Conservation (phyloP, 495 filamentous ascomycete genomes). For the Penicillium psychrofluorescens region DNA sequence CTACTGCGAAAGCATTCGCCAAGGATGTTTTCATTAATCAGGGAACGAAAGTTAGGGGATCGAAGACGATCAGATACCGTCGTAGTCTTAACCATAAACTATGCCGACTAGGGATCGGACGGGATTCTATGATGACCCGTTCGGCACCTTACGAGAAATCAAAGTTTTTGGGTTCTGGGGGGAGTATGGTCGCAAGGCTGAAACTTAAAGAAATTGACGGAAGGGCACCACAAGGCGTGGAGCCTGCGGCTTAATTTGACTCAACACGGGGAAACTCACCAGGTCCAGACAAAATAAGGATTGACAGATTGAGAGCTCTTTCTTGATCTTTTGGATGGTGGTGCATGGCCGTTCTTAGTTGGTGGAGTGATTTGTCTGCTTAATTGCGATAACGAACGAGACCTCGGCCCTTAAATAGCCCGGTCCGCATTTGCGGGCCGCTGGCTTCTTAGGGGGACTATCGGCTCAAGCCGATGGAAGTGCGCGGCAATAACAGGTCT, state of each 20-base stretch:
- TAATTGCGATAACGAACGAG: too few relatives aligned
- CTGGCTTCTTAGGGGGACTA: too few relatives aligned
- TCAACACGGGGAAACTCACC: slow-evolving; percentile 59
- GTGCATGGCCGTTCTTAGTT: too few relatives aligned
- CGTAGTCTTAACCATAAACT: slow-evolving; percentile 68
- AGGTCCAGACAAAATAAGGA: slow-evolving; percentile 57
- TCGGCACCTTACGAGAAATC: slow-evolving; percentile 65
- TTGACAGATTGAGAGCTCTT: slow-evolving; percentile 26
- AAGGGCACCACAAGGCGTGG: slow-evolving; percentile 50
- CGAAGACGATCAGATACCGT: slow-evolving; percentile 66
- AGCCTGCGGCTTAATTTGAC: slow-evolving; percentile 62
- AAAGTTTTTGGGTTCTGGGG: slow-evolving; percentile 65
- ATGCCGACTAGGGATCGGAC: slow-evolving; percentile 62
- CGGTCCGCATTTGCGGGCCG: too few relatives aligned
- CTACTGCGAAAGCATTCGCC: slow-evolving; percentile 60
- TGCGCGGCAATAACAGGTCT: too few relatives aligned
- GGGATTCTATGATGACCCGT: slow-evolving; percentile 58
- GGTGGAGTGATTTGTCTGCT: too few relatives aligned
- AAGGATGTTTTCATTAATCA: slow-evolving; percentile 69
- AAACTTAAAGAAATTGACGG: slow-evolving; percentile 62
- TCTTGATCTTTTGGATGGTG: too few relatives aligned
- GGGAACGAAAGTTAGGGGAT: slow-evolving; percentile 67
- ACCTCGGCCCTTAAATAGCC: too few relatives aligned
- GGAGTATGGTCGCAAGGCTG: slow-evolving; percentile 64
- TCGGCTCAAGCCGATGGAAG: too few relatives aligned